Base-by-base conservation (phyloP, 768 basidiomycete species). In the Lactarius vividus region DNA sequence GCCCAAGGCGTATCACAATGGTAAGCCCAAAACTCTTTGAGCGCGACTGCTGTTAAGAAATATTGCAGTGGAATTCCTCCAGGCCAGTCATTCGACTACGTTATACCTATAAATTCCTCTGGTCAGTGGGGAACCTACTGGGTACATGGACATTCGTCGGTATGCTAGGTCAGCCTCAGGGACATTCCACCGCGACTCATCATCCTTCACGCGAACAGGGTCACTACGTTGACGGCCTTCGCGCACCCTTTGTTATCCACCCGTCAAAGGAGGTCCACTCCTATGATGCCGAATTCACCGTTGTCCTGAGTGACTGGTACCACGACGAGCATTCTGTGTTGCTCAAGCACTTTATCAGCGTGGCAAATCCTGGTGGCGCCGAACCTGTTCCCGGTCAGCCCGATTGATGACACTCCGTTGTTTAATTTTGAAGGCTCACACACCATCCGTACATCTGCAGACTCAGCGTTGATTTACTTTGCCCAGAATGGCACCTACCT, bases 231-330 rank as follows among this genome's bases (percentile, higher is more conserved):
- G 96, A 98, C 71, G 96, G 96, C 26, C 82, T 98, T 1, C 88
- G 95, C n/a, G 82, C 94, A 0, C 93, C 96, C 0, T 74, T 97
- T 54, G 73, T 96, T 57, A 83, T 98, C 58, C 90, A 91, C 72
- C 87, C 88, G 4, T 76, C 80, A 1, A 79, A 78, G 61, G 89
- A 90, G 76, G 81, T 78, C 23, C 84, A 93, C 74, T 69, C 68
- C 11, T 98, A 97, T 75, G 95, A 98, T 75, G 92, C 89, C 31
- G 96, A 98, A 70, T 95, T 85, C 77, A 96, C 91, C 23, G 79
- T 98, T 69, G 73, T 94, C 65, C 79, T 98, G 1, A 84, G 87
- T 6, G 96, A 98, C 75, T 98, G 96, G 96, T 98, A 98, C 73
- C 94, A 97, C 73, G 74, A 87, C 7, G 81, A 92, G 74, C 91